phyloP scores from a whole-genome alignment of 2,329 filamentous ascomycete genomes.

The Fusarium sambucinum region DNA sequence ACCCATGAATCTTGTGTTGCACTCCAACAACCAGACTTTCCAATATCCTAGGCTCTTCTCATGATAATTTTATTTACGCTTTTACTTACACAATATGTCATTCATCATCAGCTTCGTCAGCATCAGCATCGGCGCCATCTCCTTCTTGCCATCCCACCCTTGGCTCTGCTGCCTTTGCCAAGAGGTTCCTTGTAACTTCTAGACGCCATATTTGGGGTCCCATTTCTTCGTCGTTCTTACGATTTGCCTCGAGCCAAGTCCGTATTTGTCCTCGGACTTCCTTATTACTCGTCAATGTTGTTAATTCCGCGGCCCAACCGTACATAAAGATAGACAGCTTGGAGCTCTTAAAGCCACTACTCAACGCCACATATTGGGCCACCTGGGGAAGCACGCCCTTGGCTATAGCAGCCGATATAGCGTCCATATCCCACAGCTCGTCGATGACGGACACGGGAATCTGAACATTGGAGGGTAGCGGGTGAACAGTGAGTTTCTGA shows the following conservation, averaged over 20 bases:
- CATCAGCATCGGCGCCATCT: background rate
- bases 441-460: constrained; percentile 52
- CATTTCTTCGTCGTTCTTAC: constrained; percentile 47
- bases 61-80: too few relatives aligned
- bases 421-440: constrained; percentile 46
- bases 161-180: constrained; percentile 51
- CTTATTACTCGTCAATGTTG: constrained; percentile 57
- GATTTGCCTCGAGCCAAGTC: constrained; percentile 52
- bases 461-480: constrained; percentile 50
- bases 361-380: constrained; percentile 51
- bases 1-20: background rate
- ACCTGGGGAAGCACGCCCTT: constrained; percentile 50
- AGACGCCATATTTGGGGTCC: constrained; percentile 53
- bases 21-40: background rate
- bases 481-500: constrained; percentile 50
- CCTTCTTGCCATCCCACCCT: constrained; percentile 34
- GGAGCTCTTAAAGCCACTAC: constrained; percentile 52
- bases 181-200: constrained; percentile 53
- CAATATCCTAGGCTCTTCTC: too few relatives aligned
- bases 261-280: constrained; percentile 54
- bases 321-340: constrained; percentile 57
- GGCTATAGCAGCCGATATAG: constrained; percentile 45
- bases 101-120: constrained; percentile 13
- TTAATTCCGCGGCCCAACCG: constrained; percentile 53
- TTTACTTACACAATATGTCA: background rate